Conservation (phyloP, 768 basidiomycete genomes). For the Phlegmacium glaucopus region DNA sequence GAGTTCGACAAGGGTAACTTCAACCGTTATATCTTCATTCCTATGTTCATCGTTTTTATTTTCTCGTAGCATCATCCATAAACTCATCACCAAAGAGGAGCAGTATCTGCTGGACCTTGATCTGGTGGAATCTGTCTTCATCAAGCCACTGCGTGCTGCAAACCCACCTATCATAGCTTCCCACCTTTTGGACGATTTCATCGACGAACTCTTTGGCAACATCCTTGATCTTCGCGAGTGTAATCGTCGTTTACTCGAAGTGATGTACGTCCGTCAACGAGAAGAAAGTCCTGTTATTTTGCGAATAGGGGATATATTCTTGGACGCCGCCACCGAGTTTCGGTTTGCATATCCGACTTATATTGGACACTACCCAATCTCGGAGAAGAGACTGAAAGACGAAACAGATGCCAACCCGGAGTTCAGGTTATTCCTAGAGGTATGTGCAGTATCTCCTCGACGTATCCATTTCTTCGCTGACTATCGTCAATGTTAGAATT, state of each 20-base stretch:
- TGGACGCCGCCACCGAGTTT: slow-evolving; percentile 86
- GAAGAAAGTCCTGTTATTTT: slow-evolving; percentile 84
- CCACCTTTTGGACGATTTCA: slow-evolving; percentile 70
- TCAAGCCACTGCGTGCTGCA: slow-evolving; percentile 44
- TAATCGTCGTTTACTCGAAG: slow-evolving; percentile 78
- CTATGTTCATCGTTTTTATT: neutral
- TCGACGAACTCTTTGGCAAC: slow-evolving; percentile 89
- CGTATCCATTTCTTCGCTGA: neutral
- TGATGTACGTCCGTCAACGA: slow-evolving; percentile 80
- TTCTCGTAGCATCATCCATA: slow-evolving; percentile 66
- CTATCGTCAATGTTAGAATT: slow-evolving; percentile 30
- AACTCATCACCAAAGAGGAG: slow-evolving; percentile 84
- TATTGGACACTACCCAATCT: slow-evolving; percentile 78
- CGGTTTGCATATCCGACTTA: slow-evolving; percentile 83
- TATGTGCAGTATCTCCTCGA: slow-evolving; percentile 28
- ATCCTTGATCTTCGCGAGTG: slow-evolving; percentile 84
- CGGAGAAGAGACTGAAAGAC: slow-evolving; percentile 84
- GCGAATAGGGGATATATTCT: slow-evolving; percentile 85
- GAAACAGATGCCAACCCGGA: slow-evolving; percentile 80
- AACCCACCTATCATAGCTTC: slow-evolving; percentile 43
- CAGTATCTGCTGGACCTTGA: slow-evolving; percentile 89
- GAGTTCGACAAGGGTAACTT: slow-evolving; percentile 72
- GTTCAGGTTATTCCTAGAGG: slow-evolving; percentile 85
- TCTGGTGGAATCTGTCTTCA: slow-evolving; percentile 67
- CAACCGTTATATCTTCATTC: too few relatives aligned